A percentile compares a stretch with the other conserved stretches of the same genome.
phyloP scores from a whole-genome alignment of 345 rosid genomes.

The Syzygium oleosum region DNA sequence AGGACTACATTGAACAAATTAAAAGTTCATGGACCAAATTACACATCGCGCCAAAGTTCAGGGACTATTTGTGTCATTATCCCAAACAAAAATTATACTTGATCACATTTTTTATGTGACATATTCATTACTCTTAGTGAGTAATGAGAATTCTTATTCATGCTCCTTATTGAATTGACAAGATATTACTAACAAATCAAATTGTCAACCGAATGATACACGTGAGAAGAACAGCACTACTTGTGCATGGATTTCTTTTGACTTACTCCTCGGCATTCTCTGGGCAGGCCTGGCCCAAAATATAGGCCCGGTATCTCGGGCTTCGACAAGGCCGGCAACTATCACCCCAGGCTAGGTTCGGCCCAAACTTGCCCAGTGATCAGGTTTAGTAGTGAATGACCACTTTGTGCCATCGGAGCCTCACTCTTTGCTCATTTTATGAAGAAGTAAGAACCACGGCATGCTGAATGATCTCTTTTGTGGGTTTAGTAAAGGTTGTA shows the following conservation, averaged over 20 bases:
- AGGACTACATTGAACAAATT: too few relatives aligned
- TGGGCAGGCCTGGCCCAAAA: neutral
- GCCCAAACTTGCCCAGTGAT: neutral
- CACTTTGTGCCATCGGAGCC: neutral
- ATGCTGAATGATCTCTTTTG: neutral
- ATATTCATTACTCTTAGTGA: neutral
- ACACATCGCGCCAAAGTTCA: too few relatives aligned
- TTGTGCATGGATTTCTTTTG: neutral
- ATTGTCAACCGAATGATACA: neutral
- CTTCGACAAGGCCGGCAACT: neutral
- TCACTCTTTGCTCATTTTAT: neutral
- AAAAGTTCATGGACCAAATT: too few relatives aligned
- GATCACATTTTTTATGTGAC: neutral
- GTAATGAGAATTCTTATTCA: neutral
- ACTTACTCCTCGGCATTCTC: neutral
- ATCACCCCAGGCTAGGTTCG: neutral
- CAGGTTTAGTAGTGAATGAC: neutral
- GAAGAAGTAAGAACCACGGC: too few relatives aligned
- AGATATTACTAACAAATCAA: neutral
- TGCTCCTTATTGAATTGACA: neutral
- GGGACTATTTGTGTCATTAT: too few relatives aligned
- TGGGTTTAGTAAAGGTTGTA: neutral
- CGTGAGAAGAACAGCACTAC: neutral
- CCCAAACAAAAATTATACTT: neutral
- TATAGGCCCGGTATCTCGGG: neutral